A percentile compares a stretch with the other conserved stretches of the same genome.
Conservation (phyloP, 139 green algal species). For the Volvox africanus region DNA sequence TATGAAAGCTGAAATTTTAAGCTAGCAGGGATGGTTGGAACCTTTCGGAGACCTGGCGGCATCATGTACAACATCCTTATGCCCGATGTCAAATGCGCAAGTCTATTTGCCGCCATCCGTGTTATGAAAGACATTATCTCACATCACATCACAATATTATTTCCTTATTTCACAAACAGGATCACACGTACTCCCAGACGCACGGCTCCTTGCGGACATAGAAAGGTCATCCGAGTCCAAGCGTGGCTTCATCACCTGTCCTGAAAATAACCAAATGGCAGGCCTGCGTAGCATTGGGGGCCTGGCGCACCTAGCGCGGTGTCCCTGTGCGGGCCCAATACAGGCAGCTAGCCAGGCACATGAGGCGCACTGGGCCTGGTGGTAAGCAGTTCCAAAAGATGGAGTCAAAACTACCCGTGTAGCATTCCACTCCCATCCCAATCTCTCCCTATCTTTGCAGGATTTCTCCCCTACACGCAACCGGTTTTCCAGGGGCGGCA, state of each 20-base stretch:
- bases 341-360: neutral
- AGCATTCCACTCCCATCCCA: neutral
- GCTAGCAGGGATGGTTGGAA: neutral
- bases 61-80: too few relatives aligned
- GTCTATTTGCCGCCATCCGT: too few relatives aligned
- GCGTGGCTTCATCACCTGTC: too few relatives aligned
- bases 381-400: too few relatives aligned
- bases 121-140: too few relatives aligned
- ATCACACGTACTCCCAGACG: too few relatives aligned
- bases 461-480: neutral
- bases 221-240: too few relatives aligned
- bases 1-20: too few relatives aligned
- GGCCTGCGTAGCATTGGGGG: neutral
- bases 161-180: too few relatives aligned
- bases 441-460: neutral
- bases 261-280: neutral
- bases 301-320: neutral
- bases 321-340: neutral
- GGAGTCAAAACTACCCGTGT: neutral
- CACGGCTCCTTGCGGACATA: too few relatives aligned
- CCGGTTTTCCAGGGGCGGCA: neutral
- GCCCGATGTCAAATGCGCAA: too few relatives aligned
- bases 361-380: neutral
- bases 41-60: neutral
- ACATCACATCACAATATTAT: too few relatives aligned